Base-by-base conservation (phyloP, 2,329 filamentous ascomycete genomes). In the Fusarium xyrophilum region DNA sequence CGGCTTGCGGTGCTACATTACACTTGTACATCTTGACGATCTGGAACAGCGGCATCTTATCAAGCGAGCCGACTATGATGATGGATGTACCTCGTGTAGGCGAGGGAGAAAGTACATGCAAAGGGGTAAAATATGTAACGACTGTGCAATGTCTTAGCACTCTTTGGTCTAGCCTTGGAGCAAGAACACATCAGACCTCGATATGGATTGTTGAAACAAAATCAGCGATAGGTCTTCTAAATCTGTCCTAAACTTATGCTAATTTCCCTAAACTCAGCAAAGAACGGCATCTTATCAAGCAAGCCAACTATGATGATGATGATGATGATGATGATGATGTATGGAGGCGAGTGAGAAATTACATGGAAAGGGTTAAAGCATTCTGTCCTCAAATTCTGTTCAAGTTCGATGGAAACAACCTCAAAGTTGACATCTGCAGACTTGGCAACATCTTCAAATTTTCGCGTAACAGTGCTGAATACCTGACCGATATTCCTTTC, bases 1-100 rank as follows among this genome's bases (percentile, higher is more conserved):
- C 32, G 35, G 21, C 48, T 35, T 43, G 21, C 43, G 63, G 62
- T 66, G 60, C 64, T 56, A 42, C 56, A 42, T 53, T 46, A 50
- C 21, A 50, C 46, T 53, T 48, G 47, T 60, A 38, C 61, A 60
- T 60, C 58, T 60, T 57, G 30, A 43, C 40, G 55, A 35, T 47
- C 40, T 61, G 54, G 69, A 60, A 62, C 64, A 46, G 53, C 52
- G 58, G 59, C 57, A 63, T 60, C 39, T 38, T 47, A 38, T 56
- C 30, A 65, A 46, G 44, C 64, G 55, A 53, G 56, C 44, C 42
- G 47, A 39, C 6, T 50, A 64, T 68, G 59, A 54, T 12, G 27
- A 43, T 43, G 40, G 25, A 46, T 32, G n/a, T 32, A 11, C 27
- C 27, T 28, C 12, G 32, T 47, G 44, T 47, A 47, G 28, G 44